These are phyloP conservation scores for Aspergillus diversus DNA, from an alignment of 495 filamentous ascomycete genomes.

Conservation along the genomic window DNA sequence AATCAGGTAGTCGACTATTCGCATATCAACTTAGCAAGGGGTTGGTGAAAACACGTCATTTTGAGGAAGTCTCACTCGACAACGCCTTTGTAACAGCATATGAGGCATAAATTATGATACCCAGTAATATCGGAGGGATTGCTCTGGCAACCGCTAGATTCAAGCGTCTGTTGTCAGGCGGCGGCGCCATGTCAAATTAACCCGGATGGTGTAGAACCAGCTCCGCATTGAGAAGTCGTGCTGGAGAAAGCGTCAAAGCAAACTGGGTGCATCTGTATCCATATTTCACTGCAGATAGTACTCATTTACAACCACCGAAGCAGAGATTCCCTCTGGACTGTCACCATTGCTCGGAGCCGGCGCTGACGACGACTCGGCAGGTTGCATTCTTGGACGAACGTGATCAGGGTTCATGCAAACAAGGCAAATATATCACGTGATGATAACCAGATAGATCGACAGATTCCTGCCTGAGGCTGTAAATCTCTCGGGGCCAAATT, in stretches of 20 bases:
- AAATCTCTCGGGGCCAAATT: neutral
- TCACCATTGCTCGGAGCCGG: neutral
- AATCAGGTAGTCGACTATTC: conserved; percentile 66
- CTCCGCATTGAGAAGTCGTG: conserved; percentile 23
- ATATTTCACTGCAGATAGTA: conserved; percentile 16
- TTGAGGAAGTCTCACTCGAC: conserved; percentile 49
- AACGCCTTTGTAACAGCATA: conserved; percentile 64
- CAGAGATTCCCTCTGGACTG: neutral
- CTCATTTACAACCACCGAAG: conserved; percentile 16
- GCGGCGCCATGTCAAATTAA: conserved; percentile 31
- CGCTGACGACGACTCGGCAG: neutral
- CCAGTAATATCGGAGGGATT: conserved; percentile 62
- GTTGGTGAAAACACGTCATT: neutral
- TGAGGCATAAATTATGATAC: conserved; percentile 61
- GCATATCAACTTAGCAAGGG: conserved; percentile 8
- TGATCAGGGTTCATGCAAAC: neutral
- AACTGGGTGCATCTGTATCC: conserved; percentile 14
- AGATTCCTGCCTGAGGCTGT: neutral
- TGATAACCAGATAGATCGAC: neutral
- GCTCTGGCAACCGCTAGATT: conserved; percentile 58
- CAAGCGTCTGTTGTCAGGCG: conserved; percentile 42
- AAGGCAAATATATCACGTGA: neutral
- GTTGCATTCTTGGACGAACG: neutral
- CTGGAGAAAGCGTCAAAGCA: neutral
- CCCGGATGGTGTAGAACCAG: conserved; percentile 15